These are phyloP conservation scores for Pneumocystis carinii DNA, from an alignment of 1,139 yeast species.

Conservation along the genomic window DNA sequence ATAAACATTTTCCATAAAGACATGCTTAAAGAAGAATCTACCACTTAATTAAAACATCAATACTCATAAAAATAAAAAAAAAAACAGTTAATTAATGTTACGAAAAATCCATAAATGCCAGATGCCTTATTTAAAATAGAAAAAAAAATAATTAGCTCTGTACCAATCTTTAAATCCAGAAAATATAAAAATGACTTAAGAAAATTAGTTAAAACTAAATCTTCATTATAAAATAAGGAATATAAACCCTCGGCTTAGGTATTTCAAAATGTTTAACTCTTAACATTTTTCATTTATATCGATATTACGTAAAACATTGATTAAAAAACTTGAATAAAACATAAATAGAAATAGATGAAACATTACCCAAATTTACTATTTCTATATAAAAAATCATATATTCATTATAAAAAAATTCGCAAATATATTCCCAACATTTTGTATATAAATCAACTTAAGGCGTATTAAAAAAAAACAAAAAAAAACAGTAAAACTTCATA, in stretches of 20 bases:
- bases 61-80: not conserved
- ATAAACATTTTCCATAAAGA: not conserved
- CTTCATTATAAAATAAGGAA: not conserved
- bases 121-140: slow-evolving; percentile 79
- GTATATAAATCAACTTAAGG: no score
- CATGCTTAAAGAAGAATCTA: not conserved
- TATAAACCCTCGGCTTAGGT: not conserved
- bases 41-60: not conserved
- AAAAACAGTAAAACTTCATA: no score
- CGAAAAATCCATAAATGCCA: slow-evolving; percentile 73
- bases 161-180: slow-evolving; percentile 74
- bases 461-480: no score
- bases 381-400: no score
- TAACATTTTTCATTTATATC: not conserved
- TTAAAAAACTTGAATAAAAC: not conserved
- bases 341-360: not conserved
- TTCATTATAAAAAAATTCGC: no score
- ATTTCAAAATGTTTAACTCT: not conserved
- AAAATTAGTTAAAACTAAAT: slow-evolving; percentile 1
- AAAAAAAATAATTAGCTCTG: slow-evolving; percentile 64
- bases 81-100: slow-evolving; percentile 45
- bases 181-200: slow-evolving; percentile 34
- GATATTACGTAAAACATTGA: not conserved
- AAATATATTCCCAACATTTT: no score
- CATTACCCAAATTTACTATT: not conserved